phyloP scores from a whole-genome alignment of 2,329 filamentous ascomycete species.

The Nigrospora osmanthi region DNA sequence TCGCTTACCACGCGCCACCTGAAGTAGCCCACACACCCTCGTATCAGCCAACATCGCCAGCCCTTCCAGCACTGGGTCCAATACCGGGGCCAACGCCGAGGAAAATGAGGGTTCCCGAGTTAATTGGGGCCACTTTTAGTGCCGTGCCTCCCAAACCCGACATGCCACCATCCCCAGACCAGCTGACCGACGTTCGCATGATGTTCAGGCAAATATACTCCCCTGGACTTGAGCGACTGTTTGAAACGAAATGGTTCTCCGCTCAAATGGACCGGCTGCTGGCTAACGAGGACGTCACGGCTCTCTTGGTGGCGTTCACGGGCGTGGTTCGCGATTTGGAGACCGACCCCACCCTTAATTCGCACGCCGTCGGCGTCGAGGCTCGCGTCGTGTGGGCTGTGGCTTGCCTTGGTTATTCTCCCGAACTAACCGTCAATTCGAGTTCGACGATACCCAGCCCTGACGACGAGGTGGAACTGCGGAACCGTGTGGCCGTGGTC shows the following conservation, averaged over 20 bases:
- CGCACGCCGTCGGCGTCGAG: constrained; percentile 37
- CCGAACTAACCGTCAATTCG: constrained; percentile 24
- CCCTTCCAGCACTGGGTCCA: too few relatives aligned
- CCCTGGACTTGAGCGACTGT: constrained; percentile 62
- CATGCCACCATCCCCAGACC: constrained; percentile 42
- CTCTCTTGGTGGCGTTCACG: constrained; percentile 61
- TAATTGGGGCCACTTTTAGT: constrained; percentile 52
- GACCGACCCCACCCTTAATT: constrained; percentile 41
- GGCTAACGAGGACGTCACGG: constrained; percentile 49
- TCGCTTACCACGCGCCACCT: too few relatives aligned
- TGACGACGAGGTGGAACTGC: constrained; percentile 55
- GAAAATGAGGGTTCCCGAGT: constrained; percentile 66
- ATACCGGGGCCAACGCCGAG: constrained; percentile 8
- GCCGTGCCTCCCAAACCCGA: constrained; percentile 47
- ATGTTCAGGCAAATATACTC: constrained; percentile 73
- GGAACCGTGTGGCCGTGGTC: constrained; percentile 65
- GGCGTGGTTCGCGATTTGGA: constrained; percentile 40
- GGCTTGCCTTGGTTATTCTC: constrained; percentile 38
- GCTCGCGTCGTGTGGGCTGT: constrained; percentile 52
- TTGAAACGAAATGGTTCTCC: constrained; percentile 80
- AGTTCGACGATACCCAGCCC: constrained; percentile 35
- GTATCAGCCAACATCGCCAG: too few relatives aligned
- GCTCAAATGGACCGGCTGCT: constrained; percentile 35
- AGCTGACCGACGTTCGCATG: constrained; percentile 59
- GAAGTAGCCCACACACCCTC: too few relatives aligned